A percentile compares a stretch with the other conserved stretches of the same genome.
Conservation (phyloP, 306 rosid species). For the Inga leiocalycina region DNA sequence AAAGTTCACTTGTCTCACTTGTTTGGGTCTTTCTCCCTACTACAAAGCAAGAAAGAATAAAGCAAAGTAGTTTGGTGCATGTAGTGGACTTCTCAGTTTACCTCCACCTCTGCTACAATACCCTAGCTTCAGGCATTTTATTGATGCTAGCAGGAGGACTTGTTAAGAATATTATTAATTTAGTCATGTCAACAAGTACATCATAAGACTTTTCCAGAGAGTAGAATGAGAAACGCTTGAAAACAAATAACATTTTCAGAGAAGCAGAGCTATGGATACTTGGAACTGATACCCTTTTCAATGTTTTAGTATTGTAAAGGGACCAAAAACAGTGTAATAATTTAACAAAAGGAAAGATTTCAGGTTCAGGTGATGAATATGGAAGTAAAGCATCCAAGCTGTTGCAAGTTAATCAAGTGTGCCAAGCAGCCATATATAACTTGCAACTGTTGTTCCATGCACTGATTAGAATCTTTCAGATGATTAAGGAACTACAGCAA, state of each 20-base stretch:
- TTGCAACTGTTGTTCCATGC: slow-evolving; percentile 30
- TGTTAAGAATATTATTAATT: slow-evolving; percentile 6
- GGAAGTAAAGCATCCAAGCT: slow-evolving; percentile 20
- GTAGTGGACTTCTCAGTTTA: background rate
- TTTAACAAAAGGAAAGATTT: background rate
- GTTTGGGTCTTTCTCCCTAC: slow-evolving; percentile 4
- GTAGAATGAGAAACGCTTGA: background rate
- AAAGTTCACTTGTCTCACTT: background rate
- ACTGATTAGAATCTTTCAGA: slow-evolving; percentile 38
- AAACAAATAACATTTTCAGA: slow-evolving; percentile 8
- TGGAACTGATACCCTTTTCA: slow-evolving; percentile 1
- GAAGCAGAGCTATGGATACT: slow-evolving; percentile 23
- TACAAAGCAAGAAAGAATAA: slow-evolving; percentile 13
- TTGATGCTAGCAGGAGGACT: slow-evolving; percentile 13
- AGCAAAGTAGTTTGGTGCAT: background rate
- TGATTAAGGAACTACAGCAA: slow-evolving; percentile 29
- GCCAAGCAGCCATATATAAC: slow-evolving; percentile 24
- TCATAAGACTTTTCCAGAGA: slow-evolving; percentile 21
- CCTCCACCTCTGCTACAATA: background rate
- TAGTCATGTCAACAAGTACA: slow-evolving; percentile 20
- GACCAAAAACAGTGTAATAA: background rate
- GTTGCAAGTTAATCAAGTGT: slow-evolving; percentile 20
- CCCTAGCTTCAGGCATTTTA: slow-evolving; percentile 14
- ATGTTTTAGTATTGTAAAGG: slow-evolving; percentile 14
- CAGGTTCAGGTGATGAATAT: slow-evolving; percentile 24